A percentile compares a stretch with the other conserved stretches of the same genome.
phyloP scores from a whole-genome alignment of 2,329 filamentous ascomycete species.

The Fusarium floridanum region DNA sequence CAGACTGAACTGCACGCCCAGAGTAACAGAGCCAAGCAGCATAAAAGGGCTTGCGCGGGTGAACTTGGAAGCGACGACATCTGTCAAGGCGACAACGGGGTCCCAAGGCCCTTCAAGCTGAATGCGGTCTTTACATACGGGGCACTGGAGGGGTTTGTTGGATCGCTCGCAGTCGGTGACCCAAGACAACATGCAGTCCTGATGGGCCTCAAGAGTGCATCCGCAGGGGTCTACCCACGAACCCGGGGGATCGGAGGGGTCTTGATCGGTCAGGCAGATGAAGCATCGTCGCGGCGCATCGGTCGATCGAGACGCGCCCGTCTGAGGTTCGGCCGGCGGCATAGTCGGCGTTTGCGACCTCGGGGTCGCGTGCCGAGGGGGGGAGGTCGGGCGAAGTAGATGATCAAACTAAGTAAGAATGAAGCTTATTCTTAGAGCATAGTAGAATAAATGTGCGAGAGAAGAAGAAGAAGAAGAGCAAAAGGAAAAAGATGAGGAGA shows the following conservation, averaged over 20 bases:
- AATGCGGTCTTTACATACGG: slow-evolving; percentile 89
- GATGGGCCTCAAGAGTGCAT: slow-evolving; percentile 91
- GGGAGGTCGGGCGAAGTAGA: slow-evolving; percentile 1
- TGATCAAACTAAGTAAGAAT: background rate
- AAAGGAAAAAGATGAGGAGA: background rate
- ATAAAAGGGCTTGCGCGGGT: slow-evolving; percentile 70
- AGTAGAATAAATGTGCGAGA: background rate
- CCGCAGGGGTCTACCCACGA: slow-evolving; percentile 90
- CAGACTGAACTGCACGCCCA: slow-evolving; percentile 64
- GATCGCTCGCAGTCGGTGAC: slow-evolving; percentile 86
- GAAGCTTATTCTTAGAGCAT: slow-evolving; percentile 23
- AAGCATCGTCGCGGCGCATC: slow-evolving; percentile 65
- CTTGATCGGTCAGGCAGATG: slow-evolving; percentile 72
- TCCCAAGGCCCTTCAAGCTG: slow-evolving; percentile 81
- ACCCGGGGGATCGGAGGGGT: slow-evolving; percentile 60
- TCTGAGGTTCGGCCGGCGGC: slow-evolving; percentile 25
- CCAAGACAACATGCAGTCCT: slow-evolving; percentile 91
- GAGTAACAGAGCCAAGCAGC: slow-evolving; percentile 70
- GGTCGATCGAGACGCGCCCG: slow-evolving; percentile 11
- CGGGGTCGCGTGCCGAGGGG: slow-evolving; percentile 30
- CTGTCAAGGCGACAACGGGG: slow-evolving; percentile 75
- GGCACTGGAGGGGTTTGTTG: slow-evolving; percentile 79
- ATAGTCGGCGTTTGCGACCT: slow-evolving; percentile 24
- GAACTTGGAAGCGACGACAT: slow-evolving; percentile 68
- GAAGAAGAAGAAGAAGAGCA: background rate